Evolutionary conservation across 2,329 filamentous ascomycete species (phyloP).

Genomic region (Graphiopsis chlorocephala): DNA sequence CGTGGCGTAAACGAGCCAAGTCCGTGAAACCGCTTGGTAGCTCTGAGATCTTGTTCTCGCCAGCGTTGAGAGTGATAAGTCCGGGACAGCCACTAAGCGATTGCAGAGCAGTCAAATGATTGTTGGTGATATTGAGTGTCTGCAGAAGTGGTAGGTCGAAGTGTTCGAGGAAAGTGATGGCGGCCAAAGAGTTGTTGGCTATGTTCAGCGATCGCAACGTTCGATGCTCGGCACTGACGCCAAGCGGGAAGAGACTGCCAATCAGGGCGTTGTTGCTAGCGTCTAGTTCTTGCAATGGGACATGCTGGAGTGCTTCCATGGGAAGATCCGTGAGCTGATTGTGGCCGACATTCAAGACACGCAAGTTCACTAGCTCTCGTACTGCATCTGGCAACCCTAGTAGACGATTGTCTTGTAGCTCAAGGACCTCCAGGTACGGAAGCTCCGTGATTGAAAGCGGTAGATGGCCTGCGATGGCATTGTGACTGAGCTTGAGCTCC

Average conservation of each 20-base stretch:
- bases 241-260: conserved; percentile 66
- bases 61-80: conserved; percentile 70
- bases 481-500: conserved; percentile 79
- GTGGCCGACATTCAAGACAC: conserved; percentile 73
- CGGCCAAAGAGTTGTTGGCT: conserved; percentile 68
- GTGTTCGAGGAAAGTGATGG: conserved; percentile 46
- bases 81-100: conserved; percentile 70
- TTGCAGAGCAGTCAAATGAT: conserved; percentile 71
- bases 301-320: conserved; percentile 63
- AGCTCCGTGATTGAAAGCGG: conserved; percentile 63
- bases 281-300: conserved; percentile 71
- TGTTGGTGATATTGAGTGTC: conserved; percentile 73
- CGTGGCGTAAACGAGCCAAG: conserved; percentile 67
- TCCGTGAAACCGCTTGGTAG: conserved; percentile 74
- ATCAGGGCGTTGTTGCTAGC: conserved; percentile 75
- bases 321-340: conserved; percentile 73
- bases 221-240: conserved; percentile 48
- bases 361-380: conserved; percentile 65
- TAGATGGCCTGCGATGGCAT: conserved; percentile 68
- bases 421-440: conserved; percentile 70
- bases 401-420: conserved; percentile 78
- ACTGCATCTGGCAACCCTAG: conserved; percentile 67
- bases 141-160: conserved; percentile 70
- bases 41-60: conserved; percentile 74
- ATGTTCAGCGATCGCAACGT: conserved; percentile 74